Evolutionary conservation across 2,329 filamentous ascomycete species (phyloP).

Genomic region (Aspergillus costaricaensis): DNA sequence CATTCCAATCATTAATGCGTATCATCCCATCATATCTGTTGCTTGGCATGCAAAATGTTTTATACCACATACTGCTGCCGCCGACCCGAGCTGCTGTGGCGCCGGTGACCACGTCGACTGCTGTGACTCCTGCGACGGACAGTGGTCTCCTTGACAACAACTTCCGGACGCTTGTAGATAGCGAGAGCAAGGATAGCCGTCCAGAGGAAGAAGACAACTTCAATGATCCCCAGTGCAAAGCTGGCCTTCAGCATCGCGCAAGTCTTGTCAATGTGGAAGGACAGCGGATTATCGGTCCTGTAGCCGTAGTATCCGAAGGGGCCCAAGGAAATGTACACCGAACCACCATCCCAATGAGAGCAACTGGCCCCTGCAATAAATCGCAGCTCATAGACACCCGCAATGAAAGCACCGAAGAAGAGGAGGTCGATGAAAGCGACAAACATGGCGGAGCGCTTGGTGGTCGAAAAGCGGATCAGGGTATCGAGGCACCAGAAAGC

Average conservation of each 20-base stretch:
- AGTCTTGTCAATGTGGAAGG: slow-evolving; percentile 66
- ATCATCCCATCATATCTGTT: not conserved
- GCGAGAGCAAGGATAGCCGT: slow-evolving; percentile 69
- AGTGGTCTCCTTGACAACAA: slow-evolving; percentile 44
- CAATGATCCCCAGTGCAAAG: slow-evolving; percentile 90
- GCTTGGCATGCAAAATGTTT: not conserved
- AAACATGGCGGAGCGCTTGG: slow-evolving; percentile 60
- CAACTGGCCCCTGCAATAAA: slow-evolving; percentile 67
- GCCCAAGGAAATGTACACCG: slow-evolving; percentile 63
- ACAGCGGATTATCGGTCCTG: slow-evolving; percentile 49
- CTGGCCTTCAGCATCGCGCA: slow-evolving; percentile 91
- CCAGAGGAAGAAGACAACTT: slow-evolving; percentile 75
- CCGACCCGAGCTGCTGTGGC: slow-evolving; percentile 33
- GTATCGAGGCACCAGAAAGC: slow-evolving; percentile 64
- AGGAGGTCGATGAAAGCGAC: slow-evolving; percentile 63
- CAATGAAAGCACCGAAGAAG: slow-evolving; percentile 66
- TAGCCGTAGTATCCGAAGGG: slow-evolving; percentile 59
- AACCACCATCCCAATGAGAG: slow-evolving; percentile 56
- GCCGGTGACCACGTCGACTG: slow-evolving; percentile 35
- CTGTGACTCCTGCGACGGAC: slow-evolving; percentile 38
- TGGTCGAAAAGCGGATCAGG: slow-evolving; percentile 60
- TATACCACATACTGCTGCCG: slow-evolving; percentile 35
- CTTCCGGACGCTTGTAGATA: slow-evolving; percentile 37
- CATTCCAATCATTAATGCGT: slow-evolving; percentile 8
- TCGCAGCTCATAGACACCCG: slow-evolving; percentile 60